Evolutionary conservation across 139 green algal genomes (phyloP), one percentile per base, ranked within the genome.

Genomic region (Chlorella sp.): DNA sequence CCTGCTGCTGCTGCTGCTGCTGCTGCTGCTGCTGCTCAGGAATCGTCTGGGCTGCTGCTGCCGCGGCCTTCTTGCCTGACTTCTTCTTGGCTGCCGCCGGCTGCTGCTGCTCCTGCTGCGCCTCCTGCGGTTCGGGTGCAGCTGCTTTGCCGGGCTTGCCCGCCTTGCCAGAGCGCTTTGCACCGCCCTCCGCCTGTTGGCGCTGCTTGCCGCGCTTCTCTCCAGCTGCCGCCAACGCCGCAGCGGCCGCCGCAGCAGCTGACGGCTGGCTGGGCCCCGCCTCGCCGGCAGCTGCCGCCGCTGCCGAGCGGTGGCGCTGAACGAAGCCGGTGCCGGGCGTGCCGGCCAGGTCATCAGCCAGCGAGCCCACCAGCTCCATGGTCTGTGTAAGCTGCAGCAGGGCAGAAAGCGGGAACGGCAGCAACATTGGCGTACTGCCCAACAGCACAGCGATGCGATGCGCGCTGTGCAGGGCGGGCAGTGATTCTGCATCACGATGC

Each of bases 311-410:
- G n/a, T 63, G 78, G 56, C 63, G 78, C 63, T 36, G 26, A 0
- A 47, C 25, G 7, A 83, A 67, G 39, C 67, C 63, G 3, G 78
- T 75, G 39, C 36, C 78, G 9, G 78, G 78, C 9, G 78, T 83
- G 78, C 76, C 76, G 0, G 76, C 76, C 25, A 82, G 76, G 76
- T 82, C 76, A 13, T 67, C 60, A 34, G 76, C 76, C 76, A 82
- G 56, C 16, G 76, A 82, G 34, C 76, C 76, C 60, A 82, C 76
- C 57, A 82, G 60, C 60, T 82, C 76, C 76, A 82, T 82, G 11
- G 76, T 72, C 23, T 82, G 76, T 0, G 76, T 73, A 3, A 82
- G 32, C 76, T 82, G 76, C 70, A 74, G 28, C 16, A 17, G 20
- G 34, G 32, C 2, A 28, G 25, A 34, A 28, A 30, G 34, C 17